phyloP scores from a whole-genome alignment of 2,329 filamentous ascomycete genomes.

The Beauveria asiatica region DNA sequence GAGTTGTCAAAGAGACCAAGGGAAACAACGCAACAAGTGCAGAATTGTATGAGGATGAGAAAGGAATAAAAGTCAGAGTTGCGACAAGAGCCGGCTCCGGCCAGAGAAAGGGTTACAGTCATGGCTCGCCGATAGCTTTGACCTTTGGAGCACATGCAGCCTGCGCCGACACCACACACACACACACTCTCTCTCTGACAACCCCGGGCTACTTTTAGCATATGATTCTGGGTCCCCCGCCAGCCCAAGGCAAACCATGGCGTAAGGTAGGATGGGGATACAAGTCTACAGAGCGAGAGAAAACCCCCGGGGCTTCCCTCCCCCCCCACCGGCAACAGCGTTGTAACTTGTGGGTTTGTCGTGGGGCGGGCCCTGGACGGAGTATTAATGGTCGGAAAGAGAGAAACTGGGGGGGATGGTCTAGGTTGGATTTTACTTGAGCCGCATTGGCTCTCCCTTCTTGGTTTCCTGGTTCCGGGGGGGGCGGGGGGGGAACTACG shows the following conservation, averaged over 20 bases:
- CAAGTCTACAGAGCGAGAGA: not conserved
- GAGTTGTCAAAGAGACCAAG: not conserved
- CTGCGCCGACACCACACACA: not conserved
- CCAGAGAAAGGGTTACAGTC: conserved; percentile 2
- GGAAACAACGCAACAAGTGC: not conserved
- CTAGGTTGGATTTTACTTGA: not conserved
- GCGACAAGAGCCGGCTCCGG: not conserved
- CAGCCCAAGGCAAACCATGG: not conserved
- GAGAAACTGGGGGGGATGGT: not conserved
- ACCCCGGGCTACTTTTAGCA: conserved; percentile 6
- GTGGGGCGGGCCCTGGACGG: not conserved
- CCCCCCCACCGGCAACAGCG: not conserved
- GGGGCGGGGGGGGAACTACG: not conserved
- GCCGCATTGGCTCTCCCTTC: conserved; percentile 6
- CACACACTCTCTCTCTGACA: not conserved
- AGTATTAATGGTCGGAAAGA: not conserved
- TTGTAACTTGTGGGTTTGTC: not conserved
- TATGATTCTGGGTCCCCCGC: conserved; percentile 13
- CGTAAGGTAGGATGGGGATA: not conserved
- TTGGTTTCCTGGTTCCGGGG: not conserved
- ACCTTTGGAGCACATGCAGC: conserved; percentile 6
- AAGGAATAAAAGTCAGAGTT: conserved; percentile 3
- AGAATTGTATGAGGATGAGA: conserved; percentile 1
- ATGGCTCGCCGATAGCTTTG: conserved; percentile 6
- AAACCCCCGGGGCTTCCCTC: conserved; percentile 4